A percentile compares a stretch with the other conserved stretches of the same genome.
These are phyloP conservation scores for Penicillium simplicissimum DNA, from an alignment of 495 filamentous ascomycete species.

Conservation along the genomic window DNA sequence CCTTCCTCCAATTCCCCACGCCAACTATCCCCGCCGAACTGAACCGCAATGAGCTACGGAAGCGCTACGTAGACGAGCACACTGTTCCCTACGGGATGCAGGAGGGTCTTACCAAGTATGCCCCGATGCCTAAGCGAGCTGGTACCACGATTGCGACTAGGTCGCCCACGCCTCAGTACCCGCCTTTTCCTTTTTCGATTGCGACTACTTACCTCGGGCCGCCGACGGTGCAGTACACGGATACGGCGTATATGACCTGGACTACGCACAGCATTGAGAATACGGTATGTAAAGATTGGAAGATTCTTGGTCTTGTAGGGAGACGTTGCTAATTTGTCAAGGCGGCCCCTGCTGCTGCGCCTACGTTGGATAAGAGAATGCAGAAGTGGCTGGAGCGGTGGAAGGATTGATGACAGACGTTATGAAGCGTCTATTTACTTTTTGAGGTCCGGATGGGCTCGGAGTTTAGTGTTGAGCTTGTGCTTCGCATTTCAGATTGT, in stretches of 20 bases:
- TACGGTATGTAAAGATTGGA: constrained; percentile 51
- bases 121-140: constrained; percentile 70
- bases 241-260: constrained; percentile 60
- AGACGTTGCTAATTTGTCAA: constrained; percentile 11
- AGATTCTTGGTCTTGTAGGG: neutral
- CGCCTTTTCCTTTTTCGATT: constrained; percentile 60
- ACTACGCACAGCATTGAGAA: constrained; percentile 60
- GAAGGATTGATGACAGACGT: constrained; percentile 27
- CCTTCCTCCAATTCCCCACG: constrained; percentile 17
- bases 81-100: constrained; percentile 63
- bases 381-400: constrained; percentile 37
- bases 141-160: constrained; percentile 64
- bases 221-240: constrained; percentile 59
- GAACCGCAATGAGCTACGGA: constrained; percentile 31
- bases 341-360: constrained; percentile 40
- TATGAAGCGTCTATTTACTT: constrained; percentile 2
- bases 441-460: neutral
- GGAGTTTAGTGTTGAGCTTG: neutral
- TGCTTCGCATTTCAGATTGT: neutral
- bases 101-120: constrained; percentile 65
- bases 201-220: constrained; percentile 57
- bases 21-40: constrained; percentile 11
- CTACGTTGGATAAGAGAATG: constrained; percentile 35
- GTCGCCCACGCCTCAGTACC: constrained; percentile 55
- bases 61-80: constrained; percentile 40